Evolutionary conservation across 2,329 filamentous ascomycete genomes (phyloP).

Genomic region (Trichoderma atrobrunneum): DNA sequence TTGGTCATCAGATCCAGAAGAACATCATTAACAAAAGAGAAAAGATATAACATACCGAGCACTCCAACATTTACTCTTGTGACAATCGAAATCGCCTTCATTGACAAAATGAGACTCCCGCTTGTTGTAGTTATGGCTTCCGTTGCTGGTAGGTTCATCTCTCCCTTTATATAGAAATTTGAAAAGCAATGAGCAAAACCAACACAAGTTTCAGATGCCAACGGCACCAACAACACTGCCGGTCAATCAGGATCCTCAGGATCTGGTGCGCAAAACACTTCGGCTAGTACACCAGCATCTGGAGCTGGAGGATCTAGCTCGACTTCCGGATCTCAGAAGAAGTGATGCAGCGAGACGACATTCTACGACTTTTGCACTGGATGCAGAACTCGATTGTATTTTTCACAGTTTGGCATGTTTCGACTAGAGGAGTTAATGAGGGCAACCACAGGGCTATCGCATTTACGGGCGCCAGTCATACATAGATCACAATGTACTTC

Average conservation of each 20-base stretch:
- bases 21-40: background rate
- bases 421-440: background rate
- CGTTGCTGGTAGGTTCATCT: background rate
- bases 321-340: slow-evolving; percentile 5
- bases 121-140: slow-evolving; percentile 16
- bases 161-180: background rate
- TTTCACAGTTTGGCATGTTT: background rate
- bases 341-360: background rate
- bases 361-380: background rate
- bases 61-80: too few relatives aligned
- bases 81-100: background rate
- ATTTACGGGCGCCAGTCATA: background rate
- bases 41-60: background rate
- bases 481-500: slow-evolving; percentile 8
- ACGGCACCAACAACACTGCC: slow-evolving; percentile 6
- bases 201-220: background rate
- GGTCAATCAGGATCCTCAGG: slow-evolving; percentile 5
- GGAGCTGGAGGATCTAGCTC: background rate
- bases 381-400: background rate
- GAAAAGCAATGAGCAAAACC: background rate
- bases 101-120: slow-evolving; percentile 8
- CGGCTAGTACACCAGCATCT: background rate
- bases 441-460: background rate
- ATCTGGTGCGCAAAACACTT: slow-evolving; percentile 4
- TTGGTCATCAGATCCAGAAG: background rate